Evolutionary conservation across 140 eudicot genomes (phyloP).

Genomic region (Stevia rebaudiana): DNA sequence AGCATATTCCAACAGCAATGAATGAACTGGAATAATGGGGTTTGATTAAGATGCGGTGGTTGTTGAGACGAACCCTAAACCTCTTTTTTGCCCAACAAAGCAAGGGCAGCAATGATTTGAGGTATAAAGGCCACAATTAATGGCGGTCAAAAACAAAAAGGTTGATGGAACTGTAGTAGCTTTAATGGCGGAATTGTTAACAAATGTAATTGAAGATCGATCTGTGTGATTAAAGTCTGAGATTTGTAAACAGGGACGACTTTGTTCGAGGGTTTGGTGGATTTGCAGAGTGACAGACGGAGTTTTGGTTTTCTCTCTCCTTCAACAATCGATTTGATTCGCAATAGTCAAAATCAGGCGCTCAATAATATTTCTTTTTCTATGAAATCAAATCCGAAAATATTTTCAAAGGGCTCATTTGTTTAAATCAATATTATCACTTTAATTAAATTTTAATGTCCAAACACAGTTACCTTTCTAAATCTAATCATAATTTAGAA

Average conservation of each 20-base stretch:
- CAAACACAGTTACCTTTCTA: too few relatives aligned
- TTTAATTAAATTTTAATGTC: too few relatives aligned
- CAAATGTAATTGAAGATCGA: slow-evolving; percentile 10
- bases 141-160: slow-evolving; percentile 43
- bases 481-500: too few relatives aligned
- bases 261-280: slow-evolving; percentile 28
- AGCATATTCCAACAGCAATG: slow-evolving; percentile 31
- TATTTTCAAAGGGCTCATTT: not conserved
- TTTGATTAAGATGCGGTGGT: slow-evolving; percentile 22
- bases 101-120: slow-evolving; percentile 58
- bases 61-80: slow-evolving; percentile 41
- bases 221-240: not conserved
- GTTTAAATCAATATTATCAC: too few relatives aligned
- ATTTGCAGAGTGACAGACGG: slow-evolving; percentile 35
- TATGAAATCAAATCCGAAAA: not conserved
- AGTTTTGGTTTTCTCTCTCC: slow-evolving; percentile 18
- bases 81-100: slow-evolving; percentile 43
- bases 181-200: slow-evolving; percentile 7
- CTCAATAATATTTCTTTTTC: not conserved
- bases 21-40: slow-evolving; percentile 31
- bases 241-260: slow-evolving; percentile 4
- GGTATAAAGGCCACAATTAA: slow-evolving; percentile 40
- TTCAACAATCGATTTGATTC: slow-evolving; percentile 5
- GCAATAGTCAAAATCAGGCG: slow-evolving; percentile 5
- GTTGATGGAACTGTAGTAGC: slow-evolving; percentile 29